Conservation (phyloP, 2,329 filamentous ascomycete species). For the Monilinia aucupariae region DNA sequence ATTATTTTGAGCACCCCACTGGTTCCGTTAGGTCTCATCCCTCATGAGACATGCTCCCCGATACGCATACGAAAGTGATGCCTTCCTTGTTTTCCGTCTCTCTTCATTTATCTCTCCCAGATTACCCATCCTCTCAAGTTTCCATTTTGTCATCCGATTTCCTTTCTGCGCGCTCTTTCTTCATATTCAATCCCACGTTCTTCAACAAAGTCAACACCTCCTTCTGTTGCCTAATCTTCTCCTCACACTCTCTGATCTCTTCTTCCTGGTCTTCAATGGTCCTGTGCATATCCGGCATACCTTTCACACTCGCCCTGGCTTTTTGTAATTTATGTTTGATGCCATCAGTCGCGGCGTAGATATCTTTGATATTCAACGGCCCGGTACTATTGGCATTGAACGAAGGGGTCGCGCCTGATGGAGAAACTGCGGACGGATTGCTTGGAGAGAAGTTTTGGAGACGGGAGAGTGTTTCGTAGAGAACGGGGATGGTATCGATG, state of each 20-base stretch:
- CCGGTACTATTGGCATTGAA: conserved; percentile 35
- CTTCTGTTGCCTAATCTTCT: conserved; percentile 56
- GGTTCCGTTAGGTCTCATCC: background rate
- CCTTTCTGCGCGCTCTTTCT: conserved; percentile 34
- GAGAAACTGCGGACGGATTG: conserved; percentile 30
- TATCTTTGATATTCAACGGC: conserved; percentile 55
- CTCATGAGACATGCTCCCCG: background rate
- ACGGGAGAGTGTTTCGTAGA: conserved; percentile 71
- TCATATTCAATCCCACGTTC: conserved; percentile 43
- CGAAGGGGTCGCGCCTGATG: conserved; percentile 33
- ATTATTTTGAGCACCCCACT: background rate
- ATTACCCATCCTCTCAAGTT: conserved; percentile 2
- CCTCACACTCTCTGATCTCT: conserved; percentile 64
- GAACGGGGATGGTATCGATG: conserved; percentile 79
- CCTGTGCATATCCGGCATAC: conserved; percentile 65
- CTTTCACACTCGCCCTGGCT: conserved; percentile 60
- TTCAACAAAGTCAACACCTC: conserved; percentile 51
- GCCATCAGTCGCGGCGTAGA: conserved; percentile 70
- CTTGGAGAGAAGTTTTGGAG: conserved; percentile 51
- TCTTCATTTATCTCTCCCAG: background rate
- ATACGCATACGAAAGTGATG: background rate
- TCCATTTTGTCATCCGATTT: conserved; percentile 13
- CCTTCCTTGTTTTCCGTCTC: background rate
- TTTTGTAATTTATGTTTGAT: conserved; percentile 80
- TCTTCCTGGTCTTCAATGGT: conserved; percentile 62